Evolutionary conservation across 225 moss, liverwort and hornwort genomes (phyloP), one percentile per base, ranked within the genome.

Genomic region (Marchantia polymorpha): DNA sequence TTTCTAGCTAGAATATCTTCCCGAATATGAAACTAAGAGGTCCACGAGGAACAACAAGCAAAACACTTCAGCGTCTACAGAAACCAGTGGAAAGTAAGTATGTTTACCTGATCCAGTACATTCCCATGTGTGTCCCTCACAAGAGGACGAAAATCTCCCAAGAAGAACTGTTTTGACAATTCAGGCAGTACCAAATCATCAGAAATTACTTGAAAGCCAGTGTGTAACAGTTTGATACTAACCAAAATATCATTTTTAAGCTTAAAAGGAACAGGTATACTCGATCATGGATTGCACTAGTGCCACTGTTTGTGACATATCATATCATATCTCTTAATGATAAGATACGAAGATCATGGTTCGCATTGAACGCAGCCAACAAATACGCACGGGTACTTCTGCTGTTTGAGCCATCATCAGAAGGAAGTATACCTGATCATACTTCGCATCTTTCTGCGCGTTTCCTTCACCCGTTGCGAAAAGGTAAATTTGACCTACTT

Each of bases 401-500:
- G 39, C 39, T 39, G 3, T 5, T 39, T 39, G 39, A 39, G 39
- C 39, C 39, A 39, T 39, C 39, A 39, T 39, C 39, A 2, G 39
- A 39, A 5, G 39, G 39, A 39, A 39, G 39, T 22, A 65, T 77
- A 74, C 66, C 90, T 99, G 97, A 69, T 99, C 99, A 83, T 90
- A 95, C 72, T 99, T 95, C 0, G 93, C 99, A 66, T 95, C 99
- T 83, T 92, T 99, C 86, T 92, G 92, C 19, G 93, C 89, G 84
- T 91, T 95, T 76, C 92, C 95, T 60, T 95, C 92, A 52, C 95
- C 99, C 66, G 95, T 95, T 82, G 95, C 92, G 84, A 99, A 99
- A 27, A 99, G 91, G 77, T 99, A 95, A 25, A 99, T 95, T 86
- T 99, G 99, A 77, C 99, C 99, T 80, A 95, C 99, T 91, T 99